Evolutionary conservation across 371 early-diverging fungal genomes (phyloP).

Genomic region (Mucor mucedo): DNA sequence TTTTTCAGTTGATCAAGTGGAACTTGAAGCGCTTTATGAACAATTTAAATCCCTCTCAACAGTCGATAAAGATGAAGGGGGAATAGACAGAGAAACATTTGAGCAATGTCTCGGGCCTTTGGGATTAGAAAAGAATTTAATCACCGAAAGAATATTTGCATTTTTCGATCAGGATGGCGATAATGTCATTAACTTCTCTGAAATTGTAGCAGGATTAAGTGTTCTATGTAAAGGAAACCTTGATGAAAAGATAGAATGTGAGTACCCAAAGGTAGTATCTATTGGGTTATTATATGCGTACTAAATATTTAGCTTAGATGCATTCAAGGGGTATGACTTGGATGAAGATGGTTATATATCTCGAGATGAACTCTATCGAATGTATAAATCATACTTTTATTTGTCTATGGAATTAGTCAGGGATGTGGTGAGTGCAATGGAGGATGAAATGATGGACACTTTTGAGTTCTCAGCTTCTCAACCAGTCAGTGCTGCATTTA

Average conservation of each 20-base stretch:
- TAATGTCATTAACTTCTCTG: constrained; percentile 75
- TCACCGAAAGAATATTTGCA: constrained; percentile 85
- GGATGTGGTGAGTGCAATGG: constrained; percentile 90
- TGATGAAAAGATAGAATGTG: constrained; percentile 86
- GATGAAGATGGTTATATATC: constrained; percentile 87
- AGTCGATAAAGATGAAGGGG: constrained; percentile 58
- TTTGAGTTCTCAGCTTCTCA: constrained; percentile 90
- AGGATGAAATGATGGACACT: constrained; percentile 86
- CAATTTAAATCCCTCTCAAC: constrained; percentile 86
- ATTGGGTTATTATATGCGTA: background rate
- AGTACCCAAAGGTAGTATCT: constrained; percentile 21
- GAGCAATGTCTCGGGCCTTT: constrained; percentile 87
- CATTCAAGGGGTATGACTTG: constrained; percentile 93
- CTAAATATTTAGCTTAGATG: constrained; percentile 55
- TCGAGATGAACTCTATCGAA: constrained; percentile 82
- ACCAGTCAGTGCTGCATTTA: constrained; percentile 93
- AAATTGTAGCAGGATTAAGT: constrained; percentile 84
- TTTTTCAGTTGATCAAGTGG: constrained; percentile 75
- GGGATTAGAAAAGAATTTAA: constrained; percentile 83
- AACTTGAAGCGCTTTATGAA: constrained; percentile 84
- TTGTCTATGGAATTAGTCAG: constrained; percentile 87
- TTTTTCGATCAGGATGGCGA: constrained; percentile 91
- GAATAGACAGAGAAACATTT: constrained; percentile 82
- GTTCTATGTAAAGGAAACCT: constrained; percentile 87
- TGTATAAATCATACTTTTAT: constrained; percentile 92